Base-by-base conservation (phyloP, 805 yeast species). In the Schwanniomyces yamadae region DNA sequence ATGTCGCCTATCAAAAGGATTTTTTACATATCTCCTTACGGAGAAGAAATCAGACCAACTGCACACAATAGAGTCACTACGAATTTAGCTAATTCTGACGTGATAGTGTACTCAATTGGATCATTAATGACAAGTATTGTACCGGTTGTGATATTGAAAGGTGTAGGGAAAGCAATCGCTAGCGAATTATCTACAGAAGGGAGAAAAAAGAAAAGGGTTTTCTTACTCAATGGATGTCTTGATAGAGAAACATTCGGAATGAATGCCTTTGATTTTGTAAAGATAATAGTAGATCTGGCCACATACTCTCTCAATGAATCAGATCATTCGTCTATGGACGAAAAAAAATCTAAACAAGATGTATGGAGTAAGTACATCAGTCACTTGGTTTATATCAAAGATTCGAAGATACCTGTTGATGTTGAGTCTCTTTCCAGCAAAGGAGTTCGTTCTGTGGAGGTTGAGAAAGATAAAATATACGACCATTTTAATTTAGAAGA, bases 81-180 rank as follows among this genome's bases (percentile, higher is more conserved):
- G 1, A 66, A 74, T 16, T 53, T 88, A 3, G 50, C 66, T 14
- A 52, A 63, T 4, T 64, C 86, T 0, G 74, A 80, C 23, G 66
- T 75, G 10, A 61, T 89, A 0, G 65, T 90, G 0, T 86, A 80
- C 52, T 84, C 95, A 0, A 84, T 90, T 37, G 97, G 98, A 1
- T 84, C 95, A 1, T 64, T 90, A 23, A 84, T 85, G 82, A 90
- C 98, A 0, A 85, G 95, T 33, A 78, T 84, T 5, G 62, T 88
- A 3, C 97, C 98, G 0, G 80, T 88, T 0, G 61, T 88, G 5
- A 73, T 87, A 6, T 63, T 87, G 3, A 77, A 77, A 34, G 95
- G 95, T 2, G 71, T 85, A 6, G 90, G 90, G 0, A 71, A 71
- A 23, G 80, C 88, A 0, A 74, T 85, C 17, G 61, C 59, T 10